These are phyloP conservation scores for Pestalotiopsis sp. DNA, from an alignment of 2,329 filamentous ascomycete genomes.

Conservation along the genomic window DNA sequence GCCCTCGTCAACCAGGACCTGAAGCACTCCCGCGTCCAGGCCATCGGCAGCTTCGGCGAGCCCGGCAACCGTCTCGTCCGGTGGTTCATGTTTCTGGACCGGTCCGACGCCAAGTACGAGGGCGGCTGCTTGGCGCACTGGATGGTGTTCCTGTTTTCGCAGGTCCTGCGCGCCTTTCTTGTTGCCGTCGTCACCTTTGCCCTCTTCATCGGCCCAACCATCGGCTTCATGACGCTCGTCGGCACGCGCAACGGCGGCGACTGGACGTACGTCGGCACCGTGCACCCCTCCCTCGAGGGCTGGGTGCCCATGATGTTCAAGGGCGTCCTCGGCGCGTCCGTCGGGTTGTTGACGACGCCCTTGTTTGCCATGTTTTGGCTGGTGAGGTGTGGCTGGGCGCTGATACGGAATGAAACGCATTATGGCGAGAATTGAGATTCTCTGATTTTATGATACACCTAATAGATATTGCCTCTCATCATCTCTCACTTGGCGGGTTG, in stretches of 20 bases:
- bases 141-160: constrained; percentile 35
- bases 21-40: constrained; percentile 42
- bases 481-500: too few relatives aligned
- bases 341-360: constrained; percentile 49
- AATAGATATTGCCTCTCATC: too few relatives aligned
- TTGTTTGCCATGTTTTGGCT: constrained; percentile 53
- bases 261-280: constrained; percentile 39
- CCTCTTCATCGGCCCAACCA: constrained; percentile 42
- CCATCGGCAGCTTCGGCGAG: constrained; percentile 45
- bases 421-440: constrained; percentile 21
- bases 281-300: neutral
- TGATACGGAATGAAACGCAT: constrained; percentile 25
- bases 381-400: constrained; percentile 48
- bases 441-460: too few relatives aligned
- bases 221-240: constrained; percentile 43
- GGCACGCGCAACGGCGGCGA: constrained; percentile 41
- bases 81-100: constrained; percentile 47
- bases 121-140: constrained; percentile 30
- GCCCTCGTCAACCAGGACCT: constrained; percentile 51
- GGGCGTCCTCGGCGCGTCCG: constrained; percentile 45
- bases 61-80: constrained; percentile 35
- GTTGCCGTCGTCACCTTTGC: constrained; percentile 40
- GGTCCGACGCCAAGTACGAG: constrained; percentile 24
- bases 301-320: constrained; percentile 56
- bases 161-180: constrained; percentile 36